Evolutionary conservation across 495 filamentous ascomycete species (phyloP).

Genomic region (Aspergillus coremiiformis): DNA sequence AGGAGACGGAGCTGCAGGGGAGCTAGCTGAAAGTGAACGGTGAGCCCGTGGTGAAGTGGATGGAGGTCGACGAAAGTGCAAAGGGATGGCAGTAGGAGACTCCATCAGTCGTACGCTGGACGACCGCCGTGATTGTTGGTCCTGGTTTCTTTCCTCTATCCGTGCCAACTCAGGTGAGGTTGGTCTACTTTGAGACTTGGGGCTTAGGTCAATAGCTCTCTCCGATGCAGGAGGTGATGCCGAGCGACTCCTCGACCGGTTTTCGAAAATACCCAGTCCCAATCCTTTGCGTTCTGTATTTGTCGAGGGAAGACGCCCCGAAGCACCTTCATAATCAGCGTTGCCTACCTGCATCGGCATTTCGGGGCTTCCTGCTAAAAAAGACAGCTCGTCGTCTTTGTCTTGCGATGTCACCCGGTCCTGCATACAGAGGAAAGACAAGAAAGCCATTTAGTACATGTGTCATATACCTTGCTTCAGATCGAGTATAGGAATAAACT

Average conservation of each 20-base stretch:
- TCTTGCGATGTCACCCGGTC: conserved; percentile 26
- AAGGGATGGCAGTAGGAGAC: conserved; percentile 44
- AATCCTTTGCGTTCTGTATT: conserved; percentile 16
- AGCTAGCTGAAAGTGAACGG: conserved; percentile 29
- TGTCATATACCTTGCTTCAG: conserved; percentile 10
- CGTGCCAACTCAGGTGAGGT: conserved; percentile 25
- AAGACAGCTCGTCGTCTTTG: conserved; percentile 35
- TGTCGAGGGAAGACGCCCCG: conserved; percentile 25
- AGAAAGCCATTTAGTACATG: conserved; percentile 33
- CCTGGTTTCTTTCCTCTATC: conserved; percentile 10
- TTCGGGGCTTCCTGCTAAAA: conserved; percentile 47
- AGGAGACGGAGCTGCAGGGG: conserved; percentile 19
- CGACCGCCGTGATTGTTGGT: conserved; percentile 16
- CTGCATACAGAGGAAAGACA: conserved; percentile 33
- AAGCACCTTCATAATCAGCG: conserved; percentile 30
- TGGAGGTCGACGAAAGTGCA: conserved; percentile 43
- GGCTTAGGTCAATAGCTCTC: conserved; percentile 26
- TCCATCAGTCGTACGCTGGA: conserved; percentile 29
- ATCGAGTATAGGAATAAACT: conserved; percentile 12
- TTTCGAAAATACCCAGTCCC: conserved; percentile 16
- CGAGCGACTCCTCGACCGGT: conserved; percentile 33
- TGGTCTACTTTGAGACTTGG: conserved; percentile 33
- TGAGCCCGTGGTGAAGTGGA: conserved; percentile 28
- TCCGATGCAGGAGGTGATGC: conserved; percentile 27
- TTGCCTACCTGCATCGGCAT: conserved; percentile 31